Evolutionary conservation across 1,139 yeast genomes (phyloP), one percentile per base, ranked within the genome.

Genomic region (Kodamaea sp.): DNA sequence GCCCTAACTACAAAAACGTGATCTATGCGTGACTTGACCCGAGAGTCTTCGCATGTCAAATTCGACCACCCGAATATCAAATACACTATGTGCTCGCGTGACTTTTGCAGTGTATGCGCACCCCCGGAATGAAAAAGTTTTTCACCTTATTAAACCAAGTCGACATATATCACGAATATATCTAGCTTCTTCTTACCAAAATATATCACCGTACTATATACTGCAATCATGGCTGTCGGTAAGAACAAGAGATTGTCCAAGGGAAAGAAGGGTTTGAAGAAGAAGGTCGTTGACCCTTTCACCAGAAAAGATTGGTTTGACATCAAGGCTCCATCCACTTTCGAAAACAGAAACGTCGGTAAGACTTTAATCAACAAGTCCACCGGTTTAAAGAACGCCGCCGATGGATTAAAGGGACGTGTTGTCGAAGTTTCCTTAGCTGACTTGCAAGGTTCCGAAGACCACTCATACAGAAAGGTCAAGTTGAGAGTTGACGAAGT

Each of bases 401-500:
- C 74, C 48, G 76, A 70, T 55, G 76, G 75, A 33, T 67, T 70
- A 53, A 70, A 70, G 63, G 76, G 76, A 43, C 71, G 76, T 62
- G 73, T 70, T 44, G 64, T 70, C 48, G 76, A 70, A 60, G 73
- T 70, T 36, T 57, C 63, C 47, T 66, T 70, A 51, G 76, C 76
- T 47, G 76, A 70, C 55, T 66, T 70, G 52, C 76, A 70, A 59
- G 76, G 76, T 38, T 66, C 73, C 37, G 76, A 70, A 61, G 76
- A 70, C 61, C 76, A 70, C 64, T 61, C 76, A 37, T 63, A 64
- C 70, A 70, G 74, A 66, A 70, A 70, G 60, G 56, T 70, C 53
- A 70, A 66, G 61, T 70, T 70, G 63, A 70, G 76, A 70, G 76
- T 70, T 43, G 76, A 70, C 48, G 76, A 70, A 62, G 76, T 70